These are phyloP conservation scores for Curvularia spicifera DNA, from an alignment of 2,329 filamentous ascomycete species.

Conservation along the genomic window DNA sequence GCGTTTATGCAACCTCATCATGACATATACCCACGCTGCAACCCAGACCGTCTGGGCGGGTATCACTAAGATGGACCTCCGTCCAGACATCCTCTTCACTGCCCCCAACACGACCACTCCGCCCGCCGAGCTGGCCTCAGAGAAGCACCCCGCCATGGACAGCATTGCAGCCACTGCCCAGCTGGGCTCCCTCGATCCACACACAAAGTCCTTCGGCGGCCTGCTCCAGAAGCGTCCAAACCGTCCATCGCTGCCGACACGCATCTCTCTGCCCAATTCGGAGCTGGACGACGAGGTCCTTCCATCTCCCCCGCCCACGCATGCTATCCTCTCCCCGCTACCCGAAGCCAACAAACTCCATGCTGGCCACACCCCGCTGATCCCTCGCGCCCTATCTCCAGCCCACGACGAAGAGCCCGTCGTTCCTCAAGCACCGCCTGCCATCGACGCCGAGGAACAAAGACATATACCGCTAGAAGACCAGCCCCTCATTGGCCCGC, in stretches of 20 bases:
- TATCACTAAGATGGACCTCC: constrained; percentile 36
- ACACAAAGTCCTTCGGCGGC: constrained; percentile 20
- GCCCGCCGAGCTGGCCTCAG: constrained; percentile 39
- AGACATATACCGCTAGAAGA: constrained; percentile 31
- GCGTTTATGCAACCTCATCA: constrained; percentile 20
- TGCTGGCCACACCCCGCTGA: constrained; percentile 48
- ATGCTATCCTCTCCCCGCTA: constrained; percentile 40
- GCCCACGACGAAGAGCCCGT: constrained; percentile 16
- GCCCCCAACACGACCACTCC: constrained; percentile 37
- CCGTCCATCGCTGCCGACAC: constrained; percentile 29
- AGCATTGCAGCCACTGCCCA: constrained; percentile 14
- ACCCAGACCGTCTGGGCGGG: constrained; percentile 44
- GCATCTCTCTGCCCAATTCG: constrained; percentile 34
- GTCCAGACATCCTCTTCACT: constrained; percentile 34
- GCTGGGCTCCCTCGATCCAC: constrained; percentile 8
- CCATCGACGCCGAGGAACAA: constrained; percentile 20
- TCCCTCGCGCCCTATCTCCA: constrained; percentile 30
- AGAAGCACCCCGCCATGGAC: constrained; percentile 29
- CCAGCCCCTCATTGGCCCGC: constrained; percentile 35
- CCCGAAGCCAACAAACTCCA: constrained; percentile 44
- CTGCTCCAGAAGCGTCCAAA: constrained; percentile 34
- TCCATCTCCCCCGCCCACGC: constrained; percentile 42
- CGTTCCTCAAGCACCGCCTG: constrained; percentile 12
- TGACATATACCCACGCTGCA: constrained; percentile 38
- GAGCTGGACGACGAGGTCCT: constrained; percentile 36